Evolutionary conservation across 371 early-diverging fungal genomes (phyloP), one percentile per base, ranked within the genome.

Genomic region (Syncephalastrum racemosum): DNA sequence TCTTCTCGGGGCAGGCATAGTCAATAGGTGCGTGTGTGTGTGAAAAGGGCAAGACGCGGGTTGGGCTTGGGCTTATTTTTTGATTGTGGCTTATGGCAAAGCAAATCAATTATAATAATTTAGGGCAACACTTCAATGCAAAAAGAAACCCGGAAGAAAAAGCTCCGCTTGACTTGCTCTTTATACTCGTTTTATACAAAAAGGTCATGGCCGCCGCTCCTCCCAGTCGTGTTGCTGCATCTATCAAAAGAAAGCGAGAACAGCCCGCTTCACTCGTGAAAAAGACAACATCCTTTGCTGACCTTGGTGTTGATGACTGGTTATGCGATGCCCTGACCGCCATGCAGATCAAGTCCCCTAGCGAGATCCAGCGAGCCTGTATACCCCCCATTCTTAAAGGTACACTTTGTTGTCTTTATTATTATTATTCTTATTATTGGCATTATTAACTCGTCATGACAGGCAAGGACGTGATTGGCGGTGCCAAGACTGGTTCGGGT

Each of bases 401-500:
- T 58, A 25, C 71, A 31, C 41, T 4, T 14, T 25, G 8, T 22
- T 10, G 23, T 36, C 47, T 22, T 31, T 40, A 0, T 31, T n/a
- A n/a, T n/a, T n/a, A n/a, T n/a, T n/a, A n/a, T n/a, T n/a, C n/a
- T 12, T 42, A 1, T n/a, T 46, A 22, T 13, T 24, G 2, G 3
- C 48, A 44, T 4, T 46, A 13, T 25, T 23, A 3, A 23, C 8
- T 77, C 65, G 14, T 58, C 51, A 13, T 14, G 70, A 50, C 53
- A 78, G 88, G 95, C 0, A 75, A 81, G 56, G 94, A 97, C 70
- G 86, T 97, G 6, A 93, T 99, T 60, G 99, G 98, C 43, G 91
- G 94, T 13, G 99, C 99, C 27, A 91, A 94, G 60, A 99, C 99
- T 1, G 99, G 99, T 56, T 90, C 91, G 1, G 99, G 99, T 62